A percentile compares a stretch with the other conserved stretches of the same genome.
These are phyloP conservation scores for Raffaelea arxii DNA, from an alignment of 2,329 filamentous ascomycete species.

Conservation along the genomic window DNA sequence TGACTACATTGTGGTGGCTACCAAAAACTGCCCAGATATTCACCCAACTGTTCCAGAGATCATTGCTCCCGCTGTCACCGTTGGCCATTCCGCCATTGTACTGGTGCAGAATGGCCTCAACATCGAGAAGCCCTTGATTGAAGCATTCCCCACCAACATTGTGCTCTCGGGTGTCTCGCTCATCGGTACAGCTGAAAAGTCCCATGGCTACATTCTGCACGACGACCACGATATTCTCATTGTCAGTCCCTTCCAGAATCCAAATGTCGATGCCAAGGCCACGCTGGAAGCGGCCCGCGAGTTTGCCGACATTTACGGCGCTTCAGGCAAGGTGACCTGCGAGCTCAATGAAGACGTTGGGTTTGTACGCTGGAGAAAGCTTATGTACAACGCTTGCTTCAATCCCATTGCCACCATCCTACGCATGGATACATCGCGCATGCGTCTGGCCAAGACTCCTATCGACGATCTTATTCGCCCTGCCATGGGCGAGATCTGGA, in stretches of 20 bases:
- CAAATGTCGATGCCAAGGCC: not conserved
- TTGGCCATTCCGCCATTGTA: not conserved
- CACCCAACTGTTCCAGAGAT: conserved; percentile 1
- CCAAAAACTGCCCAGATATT: conserved; percentile 1
- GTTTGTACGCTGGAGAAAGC: conserved; percentile 9
- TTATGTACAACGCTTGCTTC: conserved; percentile 10
- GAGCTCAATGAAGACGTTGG: conserved; percentile 37
- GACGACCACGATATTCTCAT: not conserved
- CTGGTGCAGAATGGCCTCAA: conserved; percentile 7
- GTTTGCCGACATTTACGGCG: conserved; percentile 46
- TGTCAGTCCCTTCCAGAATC: not conserved
- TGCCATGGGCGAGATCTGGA: conserved; percentile 40
- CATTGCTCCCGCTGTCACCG: not conserved
- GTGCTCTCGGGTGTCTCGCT: conserved; percentile 1
- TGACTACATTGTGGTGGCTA: conserved; percentile 5
- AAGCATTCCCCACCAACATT: conserved; percentile 1
- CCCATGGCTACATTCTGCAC: not conserved
- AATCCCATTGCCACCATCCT: conserved; percentile 7
- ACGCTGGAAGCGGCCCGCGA: not conserved
- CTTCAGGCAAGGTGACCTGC: conserved; percentile 65
- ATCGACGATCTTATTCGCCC: conserved; percentile 30
- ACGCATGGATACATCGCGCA: conserved; percentile 8
- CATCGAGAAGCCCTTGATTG: conserved; percentile 3
- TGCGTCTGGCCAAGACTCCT: conserved; percentile 3
- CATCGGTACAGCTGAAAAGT: not conserved